These are phyloP conservation scores for Taiozyma sp. DNA, from an alignment of 1,139 yeast genomes.

Conservation along the genomic window DNA sequence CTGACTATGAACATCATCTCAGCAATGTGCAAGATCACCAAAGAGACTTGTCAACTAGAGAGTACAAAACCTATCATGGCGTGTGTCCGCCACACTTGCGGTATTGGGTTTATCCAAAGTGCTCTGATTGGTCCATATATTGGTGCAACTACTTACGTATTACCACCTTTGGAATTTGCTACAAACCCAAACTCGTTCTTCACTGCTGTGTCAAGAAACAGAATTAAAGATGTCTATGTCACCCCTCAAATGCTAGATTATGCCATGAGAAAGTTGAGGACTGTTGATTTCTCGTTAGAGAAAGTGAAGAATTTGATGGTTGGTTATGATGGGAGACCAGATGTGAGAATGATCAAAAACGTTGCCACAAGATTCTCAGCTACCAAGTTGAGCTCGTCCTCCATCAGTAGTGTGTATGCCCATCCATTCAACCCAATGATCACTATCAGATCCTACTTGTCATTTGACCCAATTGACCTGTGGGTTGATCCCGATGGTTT, in stretches of 20 bases:
- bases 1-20: constrained; percentile 59
- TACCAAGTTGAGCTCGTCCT: constrained; percentile 61
- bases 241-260: constrained; percentile 83
- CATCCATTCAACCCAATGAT: constrained; percentile 82
- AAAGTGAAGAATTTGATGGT: constrained; percentile 80
- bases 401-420: constrained; percentile 74
- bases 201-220: constrained; percentile 67
- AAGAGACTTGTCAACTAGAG: constrained; percentile 85
- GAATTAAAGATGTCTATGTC: constrained; percentile 82
- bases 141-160: constrained; percentile 81
- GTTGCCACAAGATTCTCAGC: constrained; percentile 62
- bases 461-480: constrained; percentile 83
- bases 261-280: constrained; percentile 59
- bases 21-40: constrained; percentile 81
- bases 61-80: constrained; percentile 75
- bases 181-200: constrained; percentile 72
- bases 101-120: constrained; percentile 85
- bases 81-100: constrained; percentile 79
- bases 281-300: constrained; percentile 56
- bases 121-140: constrained; percentile 77
- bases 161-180: constrained; percentile 77
- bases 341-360: constrained; percentile 51
- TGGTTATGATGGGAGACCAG: constrained; percentile 74
- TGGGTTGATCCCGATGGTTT: constrained; percentile 86
- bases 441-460: constrained; percentile 81